phyloP scores from a whole-genome alignment of 345 rosid species.

The Corchorus olitorius region DNA sequence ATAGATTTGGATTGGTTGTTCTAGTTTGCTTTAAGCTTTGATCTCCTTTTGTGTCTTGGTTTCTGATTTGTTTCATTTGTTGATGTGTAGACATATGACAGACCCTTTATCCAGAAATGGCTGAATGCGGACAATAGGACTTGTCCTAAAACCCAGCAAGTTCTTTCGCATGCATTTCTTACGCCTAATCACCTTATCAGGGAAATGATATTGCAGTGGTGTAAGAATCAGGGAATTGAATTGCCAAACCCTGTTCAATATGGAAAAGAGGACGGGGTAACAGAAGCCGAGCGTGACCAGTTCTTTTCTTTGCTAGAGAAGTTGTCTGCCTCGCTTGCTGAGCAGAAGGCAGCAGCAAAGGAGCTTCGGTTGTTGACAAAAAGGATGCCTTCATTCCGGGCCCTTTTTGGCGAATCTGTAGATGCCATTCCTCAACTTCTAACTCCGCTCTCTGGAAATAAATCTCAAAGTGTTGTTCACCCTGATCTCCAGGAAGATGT shows the following conservation, averaged over 20 bases:
- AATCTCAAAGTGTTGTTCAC: constrained; percentile 38
- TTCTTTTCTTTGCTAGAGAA: constrained; percentile 66
- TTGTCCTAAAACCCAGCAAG: constrained; percentile 88
- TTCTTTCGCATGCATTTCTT: constrained; percentile 67
- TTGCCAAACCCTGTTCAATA: constrained; percentile 37
- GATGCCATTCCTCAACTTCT: constrained; percentile 68
- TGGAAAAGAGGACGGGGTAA: constrained; percentile 51
- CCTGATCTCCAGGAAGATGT: constrained; percentile 85
- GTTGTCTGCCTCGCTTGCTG: constrained; percentile 51
- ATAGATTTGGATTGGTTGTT: not conserved
- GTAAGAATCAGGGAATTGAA: constrained; percentile 61
- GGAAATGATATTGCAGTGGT: constrained; percentile 88
- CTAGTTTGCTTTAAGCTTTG: not conserved
- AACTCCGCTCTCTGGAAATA: constrained; percentile 48
- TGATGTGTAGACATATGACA: constrained; percentile 78
- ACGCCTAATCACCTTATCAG: constrained; percentile 71
- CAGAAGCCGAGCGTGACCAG: constrained; percentile 59
- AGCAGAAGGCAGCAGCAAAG: constrained; percentile 78
- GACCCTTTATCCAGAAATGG: constrained; percentile 83
- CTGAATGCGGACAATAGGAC: constrained; percentile 77
- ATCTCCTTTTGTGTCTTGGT: not conserved
- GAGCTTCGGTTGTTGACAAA: constrained; percentile 76
- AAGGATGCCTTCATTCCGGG: constrained; percentile 71
- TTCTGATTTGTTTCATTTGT: constrained; percentile 22
- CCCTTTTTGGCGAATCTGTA: constrained; percentile 63